Evolutionary conservation across 768 basidiomycete genomes (phyloP).

Genomic region (Aureoboletus auriporus): DNA sequence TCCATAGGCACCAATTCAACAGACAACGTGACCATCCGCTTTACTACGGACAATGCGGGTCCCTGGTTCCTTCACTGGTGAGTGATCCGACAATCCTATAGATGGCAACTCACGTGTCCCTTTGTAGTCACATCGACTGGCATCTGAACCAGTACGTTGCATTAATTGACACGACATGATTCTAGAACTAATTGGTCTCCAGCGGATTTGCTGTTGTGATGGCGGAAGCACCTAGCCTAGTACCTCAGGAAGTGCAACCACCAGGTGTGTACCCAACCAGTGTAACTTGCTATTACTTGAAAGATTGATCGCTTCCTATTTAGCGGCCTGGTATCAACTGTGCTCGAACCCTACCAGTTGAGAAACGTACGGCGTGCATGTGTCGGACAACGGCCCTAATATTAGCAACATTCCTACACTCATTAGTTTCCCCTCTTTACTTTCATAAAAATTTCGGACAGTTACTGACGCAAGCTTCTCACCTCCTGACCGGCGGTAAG

Average conservation of each 20-base stretch:
- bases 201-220: slow-evolving; percentile 2
- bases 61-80: slow-evolving; percentile 46
- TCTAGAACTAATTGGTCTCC: not conserved
- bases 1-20: slow-evolving; percentile 18
- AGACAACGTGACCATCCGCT: slow-evolving; percentile 50
- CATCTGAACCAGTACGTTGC: slow-evolving; percentile 2
- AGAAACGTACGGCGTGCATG: too few species aligned
- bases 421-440: too few species aligned
- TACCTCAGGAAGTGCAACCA: not conserved
- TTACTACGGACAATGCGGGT: slow-evolving; percentile 60
- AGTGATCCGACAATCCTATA: not conserved
- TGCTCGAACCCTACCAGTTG: too few species aligned
- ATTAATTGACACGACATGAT: too few species aligned
- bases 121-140: slow-evolving; percentile 4
- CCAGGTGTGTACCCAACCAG: not conserved
- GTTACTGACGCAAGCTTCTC: too few species aligned
- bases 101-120: not conserved
- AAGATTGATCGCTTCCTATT: too few species aligned
- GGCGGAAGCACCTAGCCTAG: not conserved
- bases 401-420: too few species aligned
- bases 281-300: too few species aligned
- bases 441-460: too few species aligned
- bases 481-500: too few species aligned
- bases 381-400: too few species aligned
- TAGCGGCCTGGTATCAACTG: too few species aligned